Evolutionary conservation across 2,329 filamentous ascomycete genomes (phyloP).

Genomic region (Claviceps sp.): DNA sequence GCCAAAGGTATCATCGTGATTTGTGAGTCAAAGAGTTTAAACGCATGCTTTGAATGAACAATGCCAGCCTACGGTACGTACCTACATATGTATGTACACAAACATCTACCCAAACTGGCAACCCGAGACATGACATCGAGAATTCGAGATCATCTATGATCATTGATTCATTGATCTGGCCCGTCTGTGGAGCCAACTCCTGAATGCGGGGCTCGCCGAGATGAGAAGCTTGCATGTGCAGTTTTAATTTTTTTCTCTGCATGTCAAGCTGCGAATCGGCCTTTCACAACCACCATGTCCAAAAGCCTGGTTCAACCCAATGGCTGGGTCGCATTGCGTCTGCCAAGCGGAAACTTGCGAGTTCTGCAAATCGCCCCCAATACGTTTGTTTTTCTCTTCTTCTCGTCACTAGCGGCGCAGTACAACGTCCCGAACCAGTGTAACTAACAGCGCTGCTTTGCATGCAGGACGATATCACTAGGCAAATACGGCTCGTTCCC

Average conservation of each 20-base stretch:
- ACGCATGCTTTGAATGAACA: too few species aligned
- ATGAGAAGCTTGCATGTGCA: not conserved
- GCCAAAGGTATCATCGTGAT: too few species aligned
- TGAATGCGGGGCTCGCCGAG: not conserved
- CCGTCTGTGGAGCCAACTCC: not conserved
- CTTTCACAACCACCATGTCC: conserved; percentile 11
- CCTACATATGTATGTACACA: too few species aligned
- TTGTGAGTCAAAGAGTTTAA: too few species aligned
- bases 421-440: not conserved
- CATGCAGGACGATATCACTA: conserved; percentile 62
- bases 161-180: too few species aligned
- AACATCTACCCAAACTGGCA: too few species aligned
- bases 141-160: too few species aligned
- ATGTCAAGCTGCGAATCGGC: not conserved
- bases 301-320: conserved; percentile 33
- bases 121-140: too few species aligned
- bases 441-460: conserved; percentile 11
- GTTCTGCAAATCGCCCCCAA: conserved; percentile 46
- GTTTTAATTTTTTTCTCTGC: not conserved
- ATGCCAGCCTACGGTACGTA: too few species aligned
- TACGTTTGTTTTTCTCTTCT: conserved; percentile 30
- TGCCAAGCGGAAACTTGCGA: conserved; percentile 44
- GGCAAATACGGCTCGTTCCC: conserved; percentile 90
- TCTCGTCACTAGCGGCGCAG: not conserved
- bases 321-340: conserved; percentile 45